Evolutionary conservation across 2,329 filamentous ascomycete genomes (phyloP).

Genomic region (Aspergillus sp.): DNA sequence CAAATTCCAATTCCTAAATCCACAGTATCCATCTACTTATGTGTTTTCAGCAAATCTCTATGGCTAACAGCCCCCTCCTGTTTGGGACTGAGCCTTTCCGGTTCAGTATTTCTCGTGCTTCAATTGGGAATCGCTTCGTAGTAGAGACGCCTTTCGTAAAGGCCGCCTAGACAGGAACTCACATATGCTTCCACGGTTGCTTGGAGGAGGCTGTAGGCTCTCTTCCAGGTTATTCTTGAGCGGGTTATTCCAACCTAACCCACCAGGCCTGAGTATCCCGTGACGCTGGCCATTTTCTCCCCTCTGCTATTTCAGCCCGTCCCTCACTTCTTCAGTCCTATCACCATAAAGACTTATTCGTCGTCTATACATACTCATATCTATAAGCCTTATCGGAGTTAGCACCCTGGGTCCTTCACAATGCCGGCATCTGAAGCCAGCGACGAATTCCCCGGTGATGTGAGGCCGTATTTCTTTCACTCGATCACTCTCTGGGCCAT

Average conservation of each 20-base stretch:
- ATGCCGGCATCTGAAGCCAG: constrained; percentile 56
- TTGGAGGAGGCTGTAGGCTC: not conserved
- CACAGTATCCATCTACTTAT: not conserved
- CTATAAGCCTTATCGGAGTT: not conserved
- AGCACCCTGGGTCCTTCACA: not conserved
- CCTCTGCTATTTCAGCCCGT: not conserved
- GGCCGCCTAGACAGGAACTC: not conserved
- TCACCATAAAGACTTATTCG: not conserved
- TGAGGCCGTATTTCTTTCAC: constrained; percentile 22
- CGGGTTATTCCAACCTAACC: not conserved
- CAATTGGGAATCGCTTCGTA: not conserved
- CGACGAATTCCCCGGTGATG: constrained; percentile 55
- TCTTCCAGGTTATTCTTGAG: not conserved
- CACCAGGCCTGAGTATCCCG: constrained; percentile 2
- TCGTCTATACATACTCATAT: not conserved
- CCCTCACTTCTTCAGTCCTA: not conserved
- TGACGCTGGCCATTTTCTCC: constrained; percentile 1
- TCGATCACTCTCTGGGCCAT: not conserved
- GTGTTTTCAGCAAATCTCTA: not conserved
- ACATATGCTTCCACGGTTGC: not conserved
- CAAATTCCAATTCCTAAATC: constrained; percentile 1
- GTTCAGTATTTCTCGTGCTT: not conserved
- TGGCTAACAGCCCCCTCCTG: no score
- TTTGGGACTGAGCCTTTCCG: not conserved
- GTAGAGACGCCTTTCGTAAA: not conserved